Conservation (phyloP, 495 filamentous ascomycete species). For the Parathielavia hyrcaniae region DNA sequence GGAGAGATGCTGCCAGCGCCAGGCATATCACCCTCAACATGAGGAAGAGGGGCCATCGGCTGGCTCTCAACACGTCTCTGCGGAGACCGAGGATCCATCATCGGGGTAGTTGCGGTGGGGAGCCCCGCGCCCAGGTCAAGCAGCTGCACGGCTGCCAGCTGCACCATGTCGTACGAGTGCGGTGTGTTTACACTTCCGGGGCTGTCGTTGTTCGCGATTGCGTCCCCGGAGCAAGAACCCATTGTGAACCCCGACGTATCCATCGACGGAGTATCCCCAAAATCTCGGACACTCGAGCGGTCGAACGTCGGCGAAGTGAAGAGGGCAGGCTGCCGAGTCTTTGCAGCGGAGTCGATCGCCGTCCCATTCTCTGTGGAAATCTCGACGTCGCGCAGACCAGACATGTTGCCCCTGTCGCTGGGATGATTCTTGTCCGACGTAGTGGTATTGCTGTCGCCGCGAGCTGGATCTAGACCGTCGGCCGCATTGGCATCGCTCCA, state of each 20-base stretch:
- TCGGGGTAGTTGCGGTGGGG: neutral
- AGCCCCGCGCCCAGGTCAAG: neutral
- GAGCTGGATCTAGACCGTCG: neutral
- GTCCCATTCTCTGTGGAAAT: no score
- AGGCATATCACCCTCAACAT: neutral
- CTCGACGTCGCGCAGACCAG: no score
- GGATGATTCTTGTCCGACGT: neutral
- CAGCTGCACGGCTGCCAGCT: constrained; percentile 1
- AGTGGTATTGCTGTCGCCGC: neutral
- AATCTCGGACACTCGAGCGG: neutral
- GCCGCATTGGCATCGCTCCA: neutral
- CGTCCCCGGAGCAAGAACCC: no score
- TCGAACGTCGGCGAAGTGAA: neutral
- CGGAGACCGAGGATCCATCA: neutral
- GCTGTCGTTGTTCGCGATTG: neutral
- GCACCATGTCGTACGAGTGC: neutral
- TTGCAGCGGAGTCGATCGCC: neutral
- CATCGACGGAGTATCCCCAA: neutral
- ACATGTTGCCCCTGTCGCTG: neutral
- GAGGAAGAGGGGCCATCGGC: neutral
- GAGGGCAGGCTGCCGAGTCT: neutral
- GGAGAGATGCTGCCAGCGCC: neutral
- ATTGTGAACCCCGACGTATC: neutral
- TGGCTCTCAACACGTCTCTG: neutral
- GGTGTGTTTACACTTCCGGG: neutral